phyloP scores from a whole-genome alignment of 306 rosid genomes.

The Fagus sylvatica region DNA sequence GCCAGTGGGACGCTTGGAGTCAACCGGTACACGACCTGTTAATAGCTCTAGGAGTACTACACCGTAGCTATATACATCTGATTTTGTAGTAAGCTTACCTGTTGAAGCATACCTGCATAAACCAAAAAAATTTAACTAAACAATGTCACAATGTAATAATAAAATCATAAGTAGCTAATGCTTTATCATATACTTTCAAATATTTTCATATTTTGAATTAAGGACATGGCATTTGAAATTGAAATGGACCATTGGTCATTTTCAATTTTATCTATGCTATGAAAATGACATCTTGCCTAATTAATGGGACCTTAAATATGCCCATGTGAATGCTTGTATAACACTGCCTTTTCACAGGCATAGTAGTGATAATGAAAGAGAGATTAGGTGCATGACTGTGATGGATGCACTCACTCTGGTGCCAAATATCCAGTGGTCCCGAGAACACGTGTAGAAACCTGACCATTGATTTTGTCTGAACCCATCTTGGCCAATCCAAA shows the following conservation, averaged over 20 bases:
- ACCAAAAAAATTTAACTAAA: conserved; percentile 27
- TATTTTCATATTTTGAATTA: neutral
- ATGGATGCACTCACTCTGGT: conserved; percentile 82
- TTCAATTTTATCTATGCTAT: neutral
- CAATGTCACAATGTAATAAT: neutral
- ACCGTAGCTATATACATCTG: conserved; percentile 92
- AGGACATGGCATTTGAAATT: neutral
- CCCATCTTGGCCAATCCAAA: conserved; percentile 90
- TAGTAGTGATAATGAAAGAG: conserved; percentile 27
- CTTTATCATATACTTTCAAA: neutral
- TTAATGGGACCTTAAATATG: conserved; percentile 33
- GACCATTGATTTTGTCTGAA: conserved; percentile 82
- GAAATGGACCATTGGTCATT: neutral
- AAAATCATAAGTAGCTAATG: neutral
- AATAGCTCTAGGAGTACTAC: conserved; percentile 90
- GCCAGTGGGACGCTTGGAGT: conserved; percentile 74
- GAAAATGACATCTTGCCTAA: conserved; percentile 47
- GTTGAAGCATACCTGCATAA: conserved; percentile 79
- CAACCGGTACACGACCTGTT: conserved; percentile 91
- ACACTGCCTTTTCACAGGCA: conserved; percentile 26
- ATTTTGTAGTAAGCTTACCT: conserved; percentile 87
- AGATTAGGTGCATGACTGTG: conserved; percentile 18
- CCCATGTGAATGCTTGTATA: conserved; percentile 45
- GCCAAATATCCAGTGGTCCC: conserved; percentile 98
- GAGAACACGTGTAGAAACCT: conserved; percentile 74